Evolutionary conservation across 768 basidiomycete species (phyloP).

Genomic region (Trametes gibbosa): DNA sequence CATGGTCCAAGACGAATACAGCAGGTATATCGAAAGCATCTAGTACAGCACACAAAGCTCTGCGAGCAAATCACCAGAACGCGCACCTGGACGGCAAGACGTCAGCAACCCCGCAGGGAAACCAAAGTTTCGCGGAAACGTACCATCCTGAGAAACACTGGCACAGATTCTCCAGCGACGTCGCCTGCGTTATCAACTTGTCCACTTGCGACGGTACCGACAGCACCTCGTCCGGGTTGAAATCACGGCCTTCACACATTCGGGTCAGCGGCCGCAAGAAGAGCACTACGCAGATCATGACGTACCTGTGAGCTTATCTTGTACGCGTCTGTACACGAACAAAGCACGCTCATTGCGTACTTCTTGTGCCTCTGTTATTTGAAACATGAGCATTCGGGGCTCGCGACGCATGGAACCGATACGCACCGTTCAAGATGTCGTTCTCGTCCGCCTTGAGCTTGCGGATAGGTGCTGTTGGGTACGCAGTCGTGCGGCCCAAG

Average conservation of each 20-base stretch:
- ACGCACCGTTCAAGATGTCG: constrained; percentile 85
- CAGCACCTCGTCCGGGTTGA: constrained; percentile 78
- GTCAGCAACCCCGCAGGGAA: background rate
- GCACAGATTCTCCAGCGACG: constrained; percentile 90
- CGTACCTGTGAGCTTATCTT: constrained; percentile 89
- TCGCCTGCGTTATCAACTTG: constrained; percentile 90
- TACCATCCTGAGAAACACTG: constrained; percentile 97
- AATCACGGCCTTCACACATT: constrained; percentile 71
- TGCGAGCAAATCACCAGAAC: constrained; percentile 55
- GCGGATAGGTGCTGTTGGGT: constrained; percentile 77
- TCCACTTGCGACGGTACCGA: constrained; percentile 85
- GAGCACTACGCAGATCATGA: constrained; percentile 8
- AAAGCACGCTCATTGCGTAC: constrained; percentile 89
- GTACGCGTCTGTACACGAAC: constrained; percentile 90
- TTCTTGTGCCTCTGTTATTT: constrained; percentile 62
- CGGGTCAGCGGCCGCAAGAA: background rate
- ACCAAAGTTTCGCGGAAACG: constrained; percentile 19
- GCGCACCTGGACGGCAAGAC: constrained; percentile 49
- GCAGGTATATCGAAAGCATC: constrained; percentile 16
- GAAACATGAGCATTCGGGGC: background rate
- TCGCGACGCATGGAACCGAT: background rate
- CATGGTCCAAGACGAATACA: constrained; percentile 15
- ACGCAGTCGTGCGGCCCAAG: constrained; percentile 61
- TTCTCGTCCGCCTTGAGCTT: constrained; percentile 90
- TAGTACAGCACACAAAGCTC: background rate